Percentiles rank a stretch among this genome's conserved stretches.
Conservation (phyloP, 2,329 filamentous ascomycete species). For the Penicillium sclerotigenum region DNA sequence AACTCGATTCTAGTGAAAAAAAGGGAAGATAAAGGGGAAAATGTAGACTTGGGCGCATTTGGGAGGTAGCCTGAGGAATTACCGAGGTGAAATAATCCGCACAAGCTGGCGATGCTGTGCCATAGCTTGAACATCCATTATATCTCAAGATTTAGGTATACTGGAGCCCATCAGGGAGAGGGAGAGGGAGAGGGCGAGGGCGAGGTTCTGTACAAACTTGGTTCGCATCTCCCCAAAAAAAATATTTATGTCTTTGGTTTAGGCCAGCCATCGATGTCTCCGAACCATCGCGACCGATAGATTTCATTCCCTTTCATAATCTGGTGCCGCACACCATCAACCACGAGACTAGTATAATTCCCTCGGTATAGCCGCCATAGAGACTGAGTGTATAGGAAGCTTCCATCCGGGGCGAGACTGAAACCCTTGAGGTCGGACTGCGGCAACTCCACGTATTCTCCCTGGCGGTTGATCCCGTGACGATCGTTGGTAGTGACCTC, state of each 20-base stretch:
- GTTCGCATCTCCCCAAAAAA: not conserved
- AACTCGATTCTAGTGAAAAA: not conserved
- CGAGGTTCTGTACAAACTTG: not conserved
- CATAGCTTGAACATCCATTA: not conserved
- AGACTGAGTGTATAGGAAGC: slow-evolving; percentile 24
- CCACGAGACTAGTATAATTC: slow-evolving; percentile 24
- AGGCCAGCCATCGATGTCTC: slow-evolving; percentile 25
- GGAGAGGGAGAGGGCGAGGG: no score
- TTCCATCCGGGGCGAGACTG: slow-evolving; percentile 25
- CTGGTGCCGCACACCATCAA: slow-evolving; percentile 14
- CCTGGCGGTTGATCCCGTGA: slow-evolving; percentile 17
- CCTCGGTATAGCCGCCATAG: slow-evolving; percentile 20
- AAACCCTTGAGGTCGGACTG: slow-evolving; percentile 25
- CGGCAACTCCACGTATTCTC: slow-evolving; percentile 20
- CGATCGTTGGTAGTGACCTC: slow-evolving; percentile 24
- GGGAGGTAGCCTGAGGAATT: not conserved
- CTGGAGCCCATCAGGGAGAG: not conserved
- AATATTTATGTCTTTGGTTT: slow-evolving; percentile 15
- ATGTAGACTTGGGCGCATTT: not conserved
- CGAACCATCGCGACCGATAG: slow-evolving; percentile 27
- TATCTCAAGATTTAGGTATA: not conserved
- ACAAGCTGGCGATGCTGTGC: not conserved
- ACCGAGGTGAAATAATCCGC: not conserved
- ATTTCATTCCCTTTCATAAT: slow-evolving; percentile 26
- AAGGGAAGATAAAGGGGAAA: not conserved